Percentiles rank a stretch among this genome's conserved stretches.
Conservation (phyloP, 2,329 filamentous ascomycete genomes). For the Mycosphaerella arachidis region DNA sequence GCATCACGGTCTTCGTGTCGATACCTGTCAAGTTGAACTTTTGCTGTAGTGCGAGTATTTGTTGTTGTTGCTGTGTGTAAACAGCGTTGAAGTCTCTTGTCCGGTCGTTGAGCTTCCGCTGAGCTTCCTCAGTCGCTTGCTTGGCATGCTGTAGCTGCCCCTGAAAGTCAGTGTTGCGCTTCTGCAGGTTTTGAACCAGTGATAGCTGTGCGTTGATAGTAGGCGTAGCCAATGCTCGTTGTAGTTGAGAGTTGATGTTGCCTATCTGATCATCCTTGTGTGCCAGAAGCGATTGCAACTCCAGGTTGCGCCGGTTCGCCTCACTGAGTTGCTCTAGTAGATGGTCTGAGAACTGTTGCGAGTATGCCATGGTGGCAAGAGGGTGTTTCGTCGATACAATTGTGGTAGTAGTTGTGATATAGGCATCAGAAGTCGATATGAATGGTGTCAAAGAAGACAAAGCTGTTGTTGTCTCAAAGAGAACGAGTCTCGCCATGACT, state of each 20-base stretch:
- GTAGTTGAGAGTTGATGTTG: slow-evolving; percentile 8
- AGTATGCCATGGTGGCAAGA: slow-evolving; percentile 12
- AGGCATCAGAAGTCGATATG: not conserved
- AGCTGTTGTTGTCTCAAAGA: not conserved
- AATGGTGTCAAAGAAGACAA: not conserved
- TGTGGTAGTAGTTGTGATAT: not conserved
- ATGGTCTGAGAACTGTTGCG: slow-evolving; percentile 15
- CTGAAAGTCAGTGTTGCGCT: slow-evolving; percentile 1
- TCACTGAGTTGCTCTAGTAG: slow-evolving; percentile 18
- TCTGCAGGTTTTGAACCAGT: not conserved
- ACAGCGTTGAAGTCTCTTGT: not conserved
- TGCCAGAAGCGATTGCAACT: slow-evolving; percentile 17
- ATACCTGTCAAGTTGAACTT: not conserved
- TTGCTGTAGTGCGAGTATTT: not conserved
- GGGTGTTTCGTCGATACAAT: not conserved
- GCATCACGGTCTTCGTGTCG: not conserved
- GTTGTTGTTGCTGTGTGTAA: not conserved
- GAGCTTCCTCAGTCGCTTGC: slow-evolving; percentile 6
- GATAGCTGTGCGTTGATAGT: not conserved
- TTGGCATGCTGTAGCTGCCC: slow-evolving; percentile 10
- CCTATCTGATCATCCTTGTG: slow-evolving; percentile 20
- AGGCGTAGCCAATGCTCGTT: slow-evolving; percentile 2
- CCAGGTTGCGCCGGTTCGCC: slow-evolving; percentile 13
- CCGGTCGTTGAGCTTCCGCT: slow-evolving; percentile 10
- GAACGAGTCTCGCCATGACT: not conserved